phyloP scores from a whole-genome alignment of 345 rosid species.

The Hevea brasiliensis region DNA sequence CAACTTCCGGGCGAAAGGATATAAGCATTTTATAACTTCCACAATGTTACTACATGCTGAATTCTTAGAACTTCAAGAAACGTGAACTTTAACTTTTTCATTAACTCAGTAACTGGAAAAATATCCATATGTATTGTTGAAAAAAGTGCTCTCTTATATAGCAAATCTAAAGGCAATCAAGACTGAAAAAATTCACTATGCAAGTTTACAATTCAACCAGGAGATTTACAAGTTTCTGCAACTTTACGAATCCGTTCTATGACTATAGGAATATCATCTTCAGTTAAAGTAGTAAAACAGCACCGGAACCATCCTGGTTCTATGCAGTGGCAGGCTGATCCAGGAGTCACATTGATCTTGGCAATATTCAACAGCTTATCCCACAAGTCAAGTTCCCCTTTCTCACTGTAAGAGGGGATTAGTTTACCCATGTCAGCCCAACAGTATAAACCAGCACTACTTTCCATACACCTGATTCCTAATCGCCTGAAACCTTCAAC shows the following conservation, averaged over 20 bases:
- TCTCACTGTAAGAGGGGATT: slow-evolving; percentile 67
- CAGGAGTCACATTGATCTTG: slow-evolving; percentile 85
- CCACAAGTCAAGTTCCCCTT: slow-evolving; percentile 85
- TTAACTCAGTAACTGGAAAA: slow-evolving; percentile 12
- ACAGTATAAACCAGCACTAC: slow-evolving; percentile 75
- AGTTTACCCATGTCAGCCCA: slow-evolving; percentile 88
- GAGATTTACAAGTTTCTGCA: slow-evolving; percentile 45
- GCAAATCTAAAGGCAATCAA: not conserved
- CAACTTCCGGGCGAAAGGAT: slow-evolving; percentile 15
- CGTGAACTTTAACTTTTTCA: slow-evolving; percentile 6
- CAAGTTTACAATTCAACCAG: slow-evolving; percentile 27
- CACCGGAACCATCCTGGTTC: slow-evolving; percentile 97
- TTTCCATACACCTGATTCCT: slow-evolving; percentile 60
- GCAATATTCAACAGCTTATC: slow-evolving; percentile 67
- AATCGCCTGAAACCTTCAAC: slow-evolving; percentile 59
- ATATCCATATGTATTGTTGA: not conserved
- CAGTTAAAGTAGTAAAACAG: slow-evolving; percentile 65
- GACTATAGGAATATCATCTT: slow-evolving; percentile 62
- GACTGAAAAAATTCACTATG: not conserved
- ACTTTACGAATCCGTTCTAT: slow-evolving; percentile 57
- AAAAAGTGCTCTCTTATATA: not conserved
- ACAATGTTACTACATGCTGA: slow-evolving; percentile 20
- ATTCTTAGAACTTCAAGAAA: slow-evolving; percentile 19
- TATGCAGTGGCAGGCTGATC: slow-evolving; percentile 86
- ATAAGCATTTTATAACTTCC: slow-evolving; percentile 16